A percentile compares a stretch with the other conserved stretches of the same genome.
These are phyloP conservation scores for Yarrowia sp. DNA, from an alignment of 805 yeast genomes.

Conservation along the genomic window DNA sequence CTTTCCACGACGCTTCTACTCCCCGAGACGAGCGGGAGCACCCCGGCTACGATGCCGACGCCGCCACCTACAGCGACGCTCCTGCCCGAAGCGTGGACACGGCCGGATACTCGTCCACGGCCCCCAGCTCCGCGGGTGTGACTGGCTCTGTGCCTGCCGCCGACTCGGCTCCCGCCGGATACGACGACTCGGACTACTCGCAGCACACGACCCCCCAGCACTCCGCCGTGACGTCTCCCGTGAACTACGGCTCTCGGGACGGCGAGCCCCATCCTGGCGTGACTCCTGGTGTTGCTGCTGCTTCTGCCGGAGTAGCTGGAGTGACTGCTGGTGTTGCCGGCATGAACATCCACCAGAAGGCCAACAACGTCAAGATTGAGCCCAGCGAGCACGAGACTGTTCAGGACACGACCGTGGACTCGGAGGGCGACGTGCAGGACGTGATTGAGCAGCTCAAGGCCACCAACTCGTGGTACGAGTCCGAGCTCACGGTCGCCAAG, in stretches of 20 bases:
- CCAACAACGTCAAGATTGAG: slow-evolving; percentile 23
- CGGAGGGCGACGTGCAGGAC: slow-evolving; percentile 57
- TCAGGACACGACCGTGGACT: too few relatives aligned
- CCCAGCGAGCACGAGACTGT: neutral
- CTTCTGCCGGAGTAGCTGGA: slow-evolving; percentile 24
- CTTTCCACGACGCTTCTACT: slow-evolving; percentile 13
- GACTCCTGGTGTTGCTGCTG: slow-evolving; percentile 17
- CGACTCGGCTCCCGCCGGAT: neutral
- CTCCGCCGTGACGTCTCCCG: slow-evolving; percentile 10
- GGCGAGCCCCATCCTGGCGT: neutral
- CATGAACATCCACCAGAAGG: slow-evolving; percentile 21
- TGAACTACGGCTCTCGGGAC: slow-evolving; percentile 2
- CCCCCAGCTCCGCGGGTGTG: neutral
- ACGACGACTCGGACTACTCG: slow-evolving; percentile 33
- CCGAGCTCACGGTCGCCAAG: slow-evolving; percentile 46
- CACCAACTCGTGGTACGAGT: slow-evolving; percentile 48
- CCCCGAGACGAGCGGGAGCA: slow-evolving; percentile 24
- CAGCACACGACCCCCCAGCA: slow-evolving; percentile 27
- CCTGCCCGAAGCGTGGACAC: too few relatives aligned
- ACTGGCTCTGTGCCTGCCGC: neutral
- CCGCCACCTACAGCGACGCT: slow-evolving; percentile 1
- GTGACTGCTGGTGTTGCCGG: slow-evolving; percentile 32
- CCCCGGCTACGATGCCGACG: neutral
- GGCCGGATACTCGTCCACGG: neutral
- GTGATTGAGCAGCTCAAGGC: slow-evolving; percentile 47